A percentile compares a stretch with the other conserved stretches of the same genome.
phyloP scores from a whole-genome alignment of 768 basidiomycete species.

The Boletus vermiculosoides region DNA sequence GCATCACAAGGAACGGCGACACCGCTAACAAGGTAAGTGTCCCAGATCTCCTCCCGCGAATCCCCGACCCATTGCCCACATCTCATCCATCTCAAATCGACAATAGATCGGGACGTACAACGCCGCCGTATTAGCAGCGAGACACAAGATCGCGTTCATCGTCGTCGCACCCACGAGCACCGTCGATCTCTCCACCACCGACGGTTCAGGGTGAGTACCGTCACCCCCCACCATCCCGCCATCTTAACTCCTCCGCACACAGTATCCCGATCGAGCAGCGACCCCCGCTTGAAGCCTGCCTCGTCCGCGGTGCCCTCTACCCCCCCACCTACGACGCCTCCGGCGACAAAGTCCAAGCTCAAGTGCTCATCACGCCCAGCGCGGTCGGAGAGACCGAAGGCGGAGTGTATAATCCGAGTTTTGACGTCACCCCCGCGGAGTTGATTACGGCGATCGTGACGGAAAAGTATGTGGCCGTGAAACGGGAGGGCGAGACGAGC shows the following conservation, averaged over 20 bases:
- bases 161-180: slow-evolving; percentile 93
- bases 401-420: slow-evolving; percentile 85
- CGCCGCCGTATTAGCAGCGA: slow-evolving; percentile 85
- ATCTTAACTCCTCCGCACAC: not conserved
- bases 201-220: slow-evolving; percentile 55
- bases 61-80: not conserved
- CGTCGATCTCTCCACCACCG: slow-evolving; percentile 75
- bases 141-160: slow-evolving; percentile 87
- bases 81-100: not conserved
- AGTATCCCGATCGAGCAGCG: slow-evolving; percentile 94
- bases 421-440: slow-evolving; percentile 94
- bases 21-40: slow-evolving; percentile 85
- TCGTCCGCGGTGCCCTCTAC: slow-evolving; percentile 80
- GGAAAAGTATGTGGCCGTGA: slow-evolving; percentile 89
- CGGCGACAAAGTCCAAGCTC: slow-evolving; percentile 60
- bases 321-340: slow-evolving; percentile 41
- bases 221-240: not conserved
- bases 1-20: slow-evolving; percentile 91
- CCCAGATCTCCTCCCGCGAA: not conserved
- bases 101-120: slow-evolving; percentile 88
- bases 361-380: slow-evolving; percentile 81
- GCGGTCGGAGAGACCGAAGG: slow-evolving; percentile 37
- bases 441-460: slow-evolving; percentile 95
- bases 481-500: slow-evolving; percentile 48
- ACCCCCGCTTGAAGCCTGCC: slow-evolving; percentile 81